These are phyloP conservation scores for Verticillium longisporum DNA, from an alignment of 2,329 filamentous ascomycete genomes.

Conservation along the genomic window DNA sequence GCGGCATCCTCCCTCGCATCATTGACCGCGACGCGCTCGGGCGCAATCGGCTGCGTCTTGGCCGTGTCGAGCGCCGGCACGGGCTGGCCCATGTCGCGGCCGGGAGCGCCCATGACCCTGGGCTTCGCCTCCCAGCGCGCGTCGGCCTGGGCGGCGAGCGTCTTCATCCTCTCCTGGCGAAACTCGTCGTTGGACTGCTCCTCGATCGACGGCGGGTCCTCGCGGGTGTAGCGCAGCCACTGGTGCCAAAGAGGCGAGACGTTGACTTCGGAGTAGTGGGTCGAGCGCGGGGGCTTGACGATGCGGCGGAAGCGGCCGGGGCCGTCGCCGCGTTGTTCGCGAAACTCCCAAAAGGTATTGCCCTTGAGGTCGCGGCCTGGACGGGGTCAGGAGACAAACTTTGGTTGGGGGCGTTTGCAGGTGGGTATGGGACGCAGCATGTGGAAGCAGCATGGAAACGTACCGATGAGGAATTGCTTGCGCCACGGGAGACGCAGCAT, in stretches of 20 bases:
- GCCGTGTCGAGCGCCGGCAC: conserved; percentile 18
- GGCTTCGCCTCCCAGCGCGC: conserved; percentile 57
- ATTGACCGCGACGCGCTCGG: conserved; percentile 5
- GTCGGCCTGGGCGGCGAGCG: conserved; percentile 55
- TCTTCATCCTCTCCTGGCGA: conserved; percentile 45
- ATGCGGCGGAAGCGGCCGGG: conserved; percentile 51
- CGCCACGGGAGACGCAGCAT: conserved; percentile 56
- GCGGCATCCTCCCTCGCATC: not conserved
- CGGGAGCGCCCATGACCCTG: conserved; percentile 35
- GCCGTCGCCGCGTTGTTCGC: conserved; percentile 34
- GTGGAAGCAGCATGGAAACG: too few relatives aligned
- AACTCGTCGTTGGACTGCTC: conserved; percentile 50
- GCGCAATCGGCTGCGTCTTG: conserved; percentile 7
- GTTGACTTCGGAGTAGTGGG: conserved; percentile 46
- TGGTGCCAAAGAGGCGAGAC: conserved; percentile 62
- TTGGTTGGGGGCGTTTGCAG: not conserved
- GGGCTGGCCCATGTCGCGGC: conserved; percentile 17
- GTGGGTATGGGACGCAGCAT: not conserved
- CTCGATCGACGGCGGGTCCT: conserved; percentile 43
- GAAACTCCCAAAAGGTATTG: conserved; percentile 66
- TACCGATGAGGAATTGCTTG: conserved; percentile 55
- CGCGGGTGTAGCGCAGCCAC: conserved; percentile 57
- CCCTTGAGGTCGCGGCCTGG: conserved; percentile 57
- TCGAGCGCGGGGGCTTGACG: conserved; percentile 48
- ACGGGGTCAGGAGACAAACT: not conserved